Conservation (phyloP, 495 filamentous ascomycete species). For the Amphirosellinia nigrospora region DNA sequence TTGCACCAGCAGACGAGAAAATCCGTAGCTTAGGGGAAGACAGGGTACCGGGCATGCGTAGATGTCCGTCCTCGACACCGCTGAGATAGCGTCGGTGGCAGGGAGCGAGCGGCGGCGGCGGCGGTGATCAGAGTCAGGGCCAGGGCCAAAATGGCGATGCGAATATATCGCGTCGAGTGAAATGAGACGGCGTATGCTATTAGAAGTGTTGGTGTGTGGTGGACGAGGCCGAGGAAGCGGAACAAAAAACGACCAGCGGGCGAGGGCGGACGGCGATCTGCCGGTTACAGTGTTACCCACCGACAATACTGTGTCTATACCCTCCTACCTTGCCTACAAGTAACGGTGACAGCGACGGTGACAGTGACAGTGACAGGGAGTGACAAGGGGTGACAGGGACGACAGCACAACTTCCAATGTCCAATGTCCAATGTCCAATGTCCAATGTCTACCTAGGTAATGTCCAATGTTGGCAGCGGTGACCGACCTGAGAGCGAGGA, state of each 20-base stretch:
- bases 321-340: too few relatives aligned
- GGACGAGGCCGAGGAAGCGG: conserved; percentile 17
- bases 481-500: neutral
- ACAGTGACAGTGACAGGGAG: conserved; percentile 1
- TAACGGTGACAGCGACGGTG: neutral
- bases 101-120: conserved; percentile 2
- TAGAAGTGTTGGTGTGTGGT: neutral
- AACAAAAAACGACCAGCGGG: conserved; percentile 21
- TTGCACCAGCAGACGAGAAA: neutral
- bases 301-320: neutral
- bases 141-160: conserved; percentile 3
- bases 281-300: conserved; percentile 10
- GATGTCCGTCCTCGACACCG: neutral
- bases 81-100: neutral
- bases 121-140: too few relatives aligned
- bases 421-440: too few relatives aligned
- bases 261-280: conserved; percentile 5
- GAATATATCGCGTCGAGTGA: neutral
- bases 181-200: conserved; percentile 7
- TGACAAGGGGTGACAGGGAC: neutral
- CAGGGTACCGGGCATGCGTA: neutral
- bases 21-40: neutral
- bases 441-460: too few relatives aligned
- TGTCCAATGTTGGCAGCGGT: neutral
- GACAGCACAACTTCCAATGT: too few relatives aligned